These are phyloP conservation scores for Fraxinus xanthoxyloides DNA, from an alignment of 305 asterid species.

Conservation along the genomic window DNA sequence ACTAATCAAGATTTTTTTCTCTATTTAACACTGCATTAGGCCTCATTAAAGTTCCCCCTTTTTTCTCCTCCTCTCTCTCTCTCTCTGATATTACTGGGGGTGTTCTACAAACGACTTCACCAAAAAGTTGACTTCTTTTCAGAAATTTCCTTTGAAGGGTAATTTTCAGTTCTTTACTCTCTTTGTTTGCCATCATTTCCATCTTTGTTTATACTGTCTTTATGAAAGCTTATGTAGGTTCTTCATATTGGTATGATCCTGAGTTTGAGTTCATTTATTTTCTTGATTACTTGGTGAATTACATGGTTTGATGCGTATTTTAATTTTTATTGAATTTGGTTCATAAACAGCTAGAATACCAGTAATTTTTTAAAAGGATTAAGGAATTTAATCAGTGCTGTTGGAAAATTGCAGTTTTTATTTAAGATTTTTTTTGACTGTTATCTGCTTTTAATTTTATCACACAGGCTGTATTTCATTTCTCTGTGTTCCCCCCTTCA, in stretches of 20 bases:
- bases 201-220: neutral
- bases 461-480: neutral
- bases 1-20: constrained; percentile 11
- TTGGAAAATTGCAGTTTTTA: neutral
- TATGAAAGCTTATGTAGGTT: neutral
- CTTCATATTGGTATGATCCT: constrained; percentile 14
- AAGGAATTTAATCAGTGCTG: neutral
- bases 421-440: neutral
- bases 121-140: constrained; percentile 25
- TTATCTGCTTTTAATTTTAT: neutral
- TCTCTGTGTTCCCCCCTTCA: neutral
- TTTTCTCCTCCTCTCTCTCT: constrained; percentile 35
- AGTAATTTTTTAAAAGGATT: constrained; percentile 8
- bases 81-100: constrained; percentile 25
- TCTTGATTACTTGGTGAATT: constrained; percentile 1
- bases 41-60: neutral
- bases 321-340: constrained; percentile 26
- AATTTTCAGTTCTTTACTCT: constrained; percentile 10
- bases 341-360: neutral
- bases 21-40: constrained; percentile 33
- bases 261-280: constrained; percentile 7
- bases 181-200: neutral
- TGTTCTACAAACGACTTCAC: constrained; percentile 23
- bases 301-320: neutral
- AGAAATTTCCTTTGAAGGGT: constrained; percentile 27